A percentile compares a stretch with the other conserved stretches of the same genome.
Conservation (phyloP, 75 land plant species). For the Chamaecyparis obtusa region DNA sequence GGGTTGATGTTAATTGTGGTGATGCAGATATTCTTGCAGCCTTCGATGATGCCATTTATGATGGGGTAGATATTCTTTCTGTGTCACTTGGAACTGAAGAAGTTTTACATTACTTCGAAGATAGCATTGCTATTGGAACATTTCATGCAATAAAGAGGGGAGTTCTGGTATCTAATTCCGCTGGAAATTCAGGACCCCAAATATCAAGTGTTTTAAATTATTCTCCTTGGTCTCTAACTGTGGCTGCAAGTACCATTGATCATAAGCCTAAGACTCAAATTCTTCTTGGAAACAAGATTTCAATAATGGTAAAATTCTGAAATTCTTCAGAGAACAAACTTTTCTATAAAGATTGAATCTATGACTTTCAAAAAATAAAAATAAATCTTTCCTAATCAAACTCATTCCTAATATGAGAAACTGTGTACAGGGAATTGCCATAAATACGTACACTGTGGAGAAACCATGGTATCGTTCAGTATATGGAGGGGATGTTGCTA, state of each 20-base stretch:
- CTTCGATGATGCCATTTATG: no score
- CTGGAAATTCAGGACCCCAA: conserved; percentile 40
- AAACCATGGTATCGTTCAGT: background rate
- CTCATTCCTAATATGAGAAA: no score
- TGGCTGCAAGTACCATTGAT: conserved; percentile 41
- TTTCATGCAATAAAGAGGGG: conserved; percentile 9
- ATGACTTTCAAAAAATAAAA: no score
- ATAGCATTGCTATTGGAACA: conserved; percentile 18
- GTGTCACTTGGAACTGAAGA: no score
- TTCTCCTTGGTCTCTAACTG: conserved; percentile 36
- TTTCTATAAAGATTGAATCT: no score
- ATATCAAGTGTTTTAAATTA: conserved; percentile 15
- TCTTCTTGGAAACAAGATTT: background rate
- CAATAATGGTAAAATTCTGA: background rate
- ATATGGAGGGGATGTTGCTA: no score
- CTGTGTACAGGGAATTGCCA: background rate
- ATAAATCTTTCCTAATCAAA: no score
- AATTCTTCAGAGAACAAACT: background rate
- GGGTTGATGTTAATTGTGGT: no score
- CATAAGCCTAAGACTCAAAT: background rate
- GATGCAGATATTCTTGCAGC: no score
- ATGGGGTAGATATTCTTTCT: no score
- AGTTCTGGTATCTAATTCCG: conserved; percentile 15
- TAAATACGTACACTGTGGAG: background rate
- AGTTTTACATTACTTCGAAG: conserved; percentile 29